These are phyloP conservation scores for Boletellus deceptivus DNA, from an alignment of 1,284 basidiomycete genomes.

Conservation along the genomic window DNA sequence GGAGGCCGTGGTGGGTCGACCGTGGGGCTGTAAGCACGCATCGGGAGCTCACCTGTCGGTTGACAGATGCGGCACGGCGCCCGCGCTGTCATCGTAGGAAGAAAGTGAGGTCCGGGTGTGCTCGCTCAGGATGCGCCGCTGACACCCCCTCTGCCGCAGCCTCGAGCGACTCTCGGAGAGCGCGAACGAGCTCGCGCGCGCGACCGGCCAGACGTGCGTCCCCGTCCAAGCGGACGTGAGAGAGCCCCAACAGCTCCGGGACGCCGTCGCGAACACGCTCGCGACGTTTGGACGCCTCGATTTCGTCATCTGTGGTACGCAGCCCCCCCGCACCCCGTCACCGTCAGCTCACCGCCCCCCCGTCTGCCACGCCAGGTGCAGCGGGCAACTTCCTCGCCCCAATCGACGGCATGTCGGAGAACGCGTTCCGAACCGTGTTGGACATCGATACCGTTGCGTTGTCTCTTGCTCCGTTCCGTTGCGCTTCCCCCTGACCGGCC, in stretches of 20 bases:
- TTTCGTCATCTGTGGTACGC: constrained; percentile 87
- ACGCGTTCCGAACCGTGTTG: constrained; percentile 89
- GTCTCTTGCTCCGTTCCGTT: not conserved
- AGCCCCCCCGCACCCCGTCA: no score
- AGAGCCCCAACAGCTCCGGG: constrained; percentile 67
- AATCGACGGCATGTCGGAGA: constrained; percentile 79
- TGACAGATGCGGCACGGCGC: constrained; percentile 83
- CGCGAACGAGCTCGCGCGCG: constrained; percentile 68
- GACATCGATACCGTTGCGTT: constrained; percentile 85
- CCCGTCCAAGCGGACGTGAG: constrained; percentile 84
- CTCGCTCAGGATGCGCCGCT: not conserved
- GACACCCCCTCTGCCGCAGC: constrained; percentile 38
- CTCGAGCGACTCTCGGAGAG: constrained; percentile 73
- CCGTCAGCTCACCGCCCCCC: no score
- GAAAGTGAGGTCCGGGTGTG: constrained; percentile 60
- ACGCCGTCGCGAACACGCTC: constrained; percentile 76
- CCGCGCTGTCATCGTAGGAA: constrained; percentile 78
- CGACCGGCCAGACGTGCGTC: constrained; percentile 73
- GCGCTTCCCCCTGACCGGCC: not conserved
- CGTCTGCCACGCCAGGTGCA: constrained; percentile 55
- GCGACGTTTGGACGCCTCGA: constrained; percentile 86
- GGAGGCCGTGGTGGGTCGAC: constrained; percentile 62
- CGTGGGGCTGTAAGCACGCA: not conserved
- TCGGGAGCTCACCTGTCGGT: constrained; percentile 1
- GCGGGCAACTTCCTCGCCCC: constrained; percentile 89